Base-by-base conservation (phyloP, 2,329 filamentous ascomycete genomes). In the Rhexocercosporidium sp. region DNA sequence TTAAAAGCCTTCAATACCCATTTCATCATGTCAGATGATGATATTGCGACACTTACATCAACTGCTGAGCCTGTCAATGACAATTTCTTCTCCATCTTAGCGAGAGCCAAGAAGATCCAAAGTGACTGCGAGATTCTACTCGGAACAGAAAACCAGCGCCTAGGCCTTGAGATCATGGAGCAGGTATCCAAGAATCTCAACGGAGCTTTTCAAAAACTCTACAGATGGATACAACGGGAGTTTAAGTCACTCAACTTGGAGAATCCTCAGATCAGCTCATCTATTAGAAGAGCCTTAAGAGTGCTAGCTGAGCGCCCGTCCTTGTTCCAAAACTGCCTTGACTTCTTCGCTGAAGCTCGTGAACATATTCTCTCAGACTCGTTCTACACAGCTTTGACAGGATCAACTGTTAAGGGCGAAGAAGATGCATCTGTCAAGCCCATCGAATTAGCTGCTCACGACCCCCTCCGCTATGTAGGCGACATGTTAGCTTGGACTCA, bases 401-500 rank as follows among this genome's bases (percentile, higher is more conserved):
- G 95, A 44, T 85, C 83, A 1, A 82, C 85, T 14, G 81, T 86
- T 6, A 85, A 84, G 12, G 86, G 88, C 0, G 83, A 84, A 29
- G 84, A 85, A 53, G 87, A 92, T 69, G 81, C 82, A 27, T 85
- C 86, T 2, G 83, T 91, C 41, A 97, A 98, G 76, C 95, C 96
- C 0, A 99, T 99, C 70, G 95, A 99, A 77, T 88, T 98, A 73
- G 91, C 90, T 12, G 95, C 96, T 0, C 95, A 98, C 77, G 96
- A 99, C 75, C 90, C 93, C 0, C 81, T 98, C 29, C 89, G 96
- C 22, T 98, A 98, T 78, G 89, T 96, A 2, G 94, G 96, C 62
- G 96, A 99, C 77, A 99, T 99, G 94, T 85, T 99, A 16, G 96
- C 96, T 5, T 99, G 96, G 96, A 89, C 92, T 6, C 96, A 99